These are phyloP conservation scores for Oryza coarctata DNA, from an alignment of 176 grass and related monocot species.

Conservation along the genomic window DNA sequence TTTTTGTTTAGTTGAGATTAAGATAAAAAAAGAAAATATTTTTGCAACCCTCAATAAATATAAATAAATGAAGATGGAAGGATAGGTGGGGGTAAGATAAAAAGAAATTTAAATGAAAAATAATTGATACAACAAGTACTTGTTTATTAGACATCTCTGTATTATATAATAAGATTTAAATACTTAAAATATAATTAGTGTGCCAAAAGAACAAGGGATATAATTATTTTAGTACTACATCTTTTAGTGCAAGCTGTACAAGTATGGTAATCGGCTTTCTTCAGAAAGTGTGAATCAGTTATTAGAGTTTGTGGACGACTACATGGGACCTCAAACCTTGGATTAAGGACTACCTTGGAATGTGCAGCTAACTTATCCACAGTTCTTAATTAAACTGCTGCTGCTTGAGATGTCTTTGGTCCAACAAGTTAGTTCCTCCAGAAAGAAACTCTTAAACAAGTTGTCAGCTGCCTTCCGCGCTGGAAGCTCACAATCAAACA, in stretches of 20 bases:
- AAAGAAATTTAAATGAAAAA: too few relatives aligned
- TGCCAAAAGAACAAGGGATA: background rate
- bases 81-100: too few relatives aligned
- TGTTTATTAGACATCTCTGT: too few relatives aligned
- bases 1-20: too few relatives aligned
- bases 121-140: too few relatives aligned
- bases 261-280: background rate
- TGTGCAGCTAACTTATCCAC: slow-evolving; percentile 23
- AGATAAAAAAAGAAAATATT: too few relatives aligned
- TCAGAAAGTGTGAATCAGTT: slow-evolving; percentile 13
- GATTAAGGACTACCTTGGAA: slow-evolving; percentile 38
- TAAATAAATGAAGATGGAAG: too few relatives aligned
- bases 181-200: too few relatives aligned
- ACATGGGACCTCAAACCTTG: background rate
- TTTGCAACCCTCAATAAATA: too few relatives aligned
- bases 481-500: slow-evolving; percentile 14
- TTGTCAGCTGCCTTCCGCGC: background rate
- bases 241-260: slow-evolving; percentile 24
- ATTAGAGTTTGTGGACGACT: slow-evolving; percentile 20
- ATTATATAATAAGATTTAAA: too few relatives aligned
- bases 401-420: background rate
- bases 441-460: background rate
- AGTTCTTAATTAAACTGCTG: background rate
- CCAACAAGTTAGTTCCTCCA: background rate
- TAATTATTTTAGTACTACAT: background rate